Evolutionary conservation across 2,329 filamentous ascomycete genomes (phyloP), one percentile per base, ranked within the genome.

Genomic region (Penicillium glabrum): DNA sequence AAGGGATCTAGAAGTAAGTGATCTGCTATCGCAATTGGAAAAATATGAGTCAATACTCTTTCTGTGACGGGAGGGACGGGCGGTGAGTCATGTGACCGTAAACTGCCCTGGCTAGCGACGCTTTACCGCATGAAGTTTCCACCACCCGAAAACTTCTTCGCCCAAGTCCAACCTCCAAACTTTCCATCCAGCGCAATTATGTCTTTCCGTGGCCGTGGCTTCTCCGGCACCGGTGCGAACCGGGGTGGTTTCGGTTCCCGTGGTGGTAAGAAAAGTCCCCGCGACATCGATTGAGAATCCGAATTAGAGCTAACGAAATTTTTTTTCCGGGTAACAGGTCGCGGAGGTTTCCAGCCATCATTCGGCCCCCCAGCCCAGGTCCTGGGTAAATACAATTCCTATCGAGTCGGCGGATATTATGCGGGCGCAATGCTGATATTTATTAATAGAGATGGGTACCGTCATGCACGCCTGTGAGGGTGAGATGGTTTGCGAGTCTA

Each of bases 401-500:
- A 48, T 48, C 8, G 61, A 14, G 33, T 31, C 37, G 29, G 27
- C 26, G 54, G 47, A 47, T 19, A 19, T 47, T 27, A 19, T 24
- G 47, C 51, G 29, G 33, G 51, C 29, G 54, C 46, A 48, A 65
- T 61, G 54, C 75, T 78, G 62, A 79, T 65, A 44, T 54, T 19
- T 19, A 58, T 13, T 43, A 45, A 57, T 63, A 88, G 95, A 97
- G 80, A 91, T 99, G 89, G 95, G 95, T 77, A 86, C 86, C 64
- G 96, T 98, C 79, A 79, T 97, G 75, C 95, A 99, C 81, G 88
- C 92, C 57, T 93, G 90, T 80, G 95, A 99, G 79, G 93, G 93
- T 75, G 95, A 99, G 79, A 95, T 99, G 84, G 89, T 99, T 68
- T 97, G 93, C 89, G 88, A 92, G 78, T 96, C 90, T 67, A 89